Evolutionary conservation across 2,329 filamentous ascomycete species (phyloP).

Genomic region (Ascochyta fabae): DNA sequence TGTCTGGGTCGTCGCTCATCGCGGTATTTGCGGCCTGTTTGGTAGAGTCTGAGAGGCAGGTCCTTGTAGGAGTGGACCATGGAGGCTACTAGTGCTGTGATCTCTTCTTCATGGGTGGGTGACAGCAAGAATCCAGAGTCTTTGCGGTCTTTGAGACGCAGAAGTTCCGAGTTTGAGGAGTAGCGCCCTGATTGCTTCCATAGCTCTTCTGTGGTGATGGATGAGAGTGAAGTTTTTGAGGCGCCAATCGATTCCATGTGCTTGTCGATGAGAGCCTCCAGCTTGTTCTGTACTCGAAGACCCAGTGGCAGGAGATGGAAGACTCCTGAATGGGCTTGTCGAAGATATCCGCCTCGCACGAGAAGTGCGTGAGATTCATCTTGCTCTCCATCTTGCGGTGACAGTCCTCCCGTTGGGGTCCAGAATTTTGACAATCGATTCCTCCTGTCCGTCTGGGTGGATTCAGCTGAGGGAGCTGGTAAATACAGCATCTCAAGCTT

Average conservation of each 20-base stretch:
- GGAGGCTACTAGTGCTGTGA: conserved; percentile 78
- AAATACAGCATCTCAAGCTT: conserved; percentile 9
- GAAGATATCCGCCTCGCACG: conserved; percentile 54
- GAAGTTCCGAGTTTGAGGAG: conserved; percentile 80
- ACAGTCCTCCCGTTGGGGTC: conserved; percentile 76
- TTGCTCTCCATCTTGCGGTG: conserved; percentile 59
- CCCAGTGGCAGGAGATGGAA: conserved; percentile 93
- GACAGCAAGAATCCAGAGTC: conserved; percentile 76
- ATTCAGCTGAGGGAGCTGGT: not conserved
- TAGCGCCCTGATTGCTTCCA: conserved; percentile 87
- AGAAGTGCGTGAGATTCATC: conserved; percentile 54
- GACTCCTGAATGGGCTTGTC: conserved; percentile 79
- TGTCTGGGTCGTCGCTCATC: conserved; percentile 90
- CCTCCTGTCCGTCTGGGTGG: conserved; percentile 60
- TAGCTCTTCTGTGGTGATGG: conserved; percentile 81
- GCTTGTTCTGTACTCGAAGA: conserved; percentile 83
- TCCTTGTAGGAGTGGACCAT: conserved; percentile 83
- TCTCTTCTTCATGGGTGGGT: conserved; percentile 96
- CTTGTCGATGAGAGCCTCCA: conserved; percentile 84
- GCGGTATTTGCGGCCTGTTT: conserved; percentile 91
- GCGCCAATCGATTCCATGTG: conserved; percentile 85
- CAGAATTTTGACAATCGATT: conserved; percentile 76
- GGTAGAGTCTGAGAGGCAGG: conserved; percentile 85
- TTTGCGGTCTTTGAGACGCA: conserved; percentile 81
- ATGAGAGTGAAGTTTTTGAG: conserved; percentile 81